Conservation (phyloP, 106 monocot species). For the Posidonia australis region DNA sequence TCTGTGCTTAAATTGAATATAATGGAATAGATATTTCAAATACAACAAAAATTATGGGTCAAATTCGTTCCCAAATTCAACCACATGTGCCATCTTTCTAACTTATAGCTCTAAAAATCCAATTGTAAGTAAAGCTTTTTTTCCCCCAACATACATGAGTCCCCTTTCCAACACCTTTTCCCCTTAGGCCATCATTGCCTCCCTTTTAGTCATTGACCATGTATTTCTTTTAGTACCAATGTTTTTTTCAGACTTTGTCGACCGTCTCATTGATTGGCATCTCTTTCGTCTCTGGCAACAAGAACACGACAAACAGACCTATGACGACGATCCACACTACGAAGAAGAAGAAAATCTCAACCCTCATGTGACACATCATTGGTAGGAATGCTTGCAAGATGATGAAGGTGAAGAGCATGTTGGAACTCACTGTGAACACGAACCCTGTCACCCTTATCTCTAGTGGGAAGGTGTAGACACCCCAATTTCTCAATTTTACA, state of each 20-base stretch:
- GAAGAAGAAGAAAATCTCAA: constrained; percentile 18
- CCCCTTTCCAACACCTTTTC: too few relatives aligned
- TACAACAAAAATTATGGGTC: too few relatives aligned
- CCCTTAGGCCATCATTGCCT: too few relatives aligned
- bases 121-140: too few relatives aligned
- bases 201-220: neutral
- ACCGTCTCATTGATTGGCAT: constrained; percentile 16
- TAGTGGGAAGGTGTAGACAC: too few relatives aligned
- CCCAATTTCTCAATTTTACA: too few relatives aligned
- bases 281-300: constrained; percentile 19
- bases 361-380: constrained; percentile 12
- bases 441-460: constrained; percentile 3
- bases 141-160: too few relatives aligned
- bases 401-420: constrained; percentile 30
- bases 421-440: constrained; percentile 6
- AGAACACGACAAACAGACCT: constrained; percentile 6
- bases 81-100: too few relatives aligned
- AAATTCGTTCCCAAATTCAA: too few relatives aligned
- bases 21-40: too few relatives aligned
- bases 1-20: too few relatives aligned
- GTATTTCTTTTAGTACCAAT: constrained; percentile 14
- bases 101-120: too few relatives aligned
- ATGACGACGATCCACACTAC: constrained; percentile 5
- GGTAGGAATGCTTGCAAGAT: constrained; percentile 18
- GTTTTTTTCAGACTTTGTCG: constrained; percentile 10